Evolutionary conservation across 1,284 basidiomycete genomes (phyloP).

Genomic region (Trichosporon faecale): DNA sequence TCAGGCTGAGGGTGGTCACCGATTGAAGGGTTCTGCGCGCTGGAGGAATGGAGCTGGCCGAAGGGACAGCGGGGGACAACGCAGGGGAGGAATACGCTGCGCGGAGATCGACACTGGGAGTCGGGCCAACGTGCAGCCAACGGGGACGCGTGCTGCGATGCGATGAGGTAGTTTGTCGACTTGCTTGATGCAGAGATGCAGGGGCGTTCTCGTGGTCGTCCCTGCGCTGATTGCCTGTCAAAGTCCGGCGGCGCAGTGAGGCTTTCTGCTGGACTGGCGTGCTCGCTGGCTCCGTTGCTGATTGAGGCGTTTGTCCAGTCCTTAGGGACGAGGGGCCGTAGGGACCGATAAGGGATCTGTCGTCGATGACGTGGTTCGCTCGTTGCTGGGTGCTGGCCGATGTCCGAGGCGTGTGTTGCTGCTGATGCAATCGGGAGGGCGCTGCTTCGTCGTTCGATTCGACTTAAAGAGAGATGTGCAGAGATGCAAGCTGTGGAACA

Average conservation of each 20-base stretch:
- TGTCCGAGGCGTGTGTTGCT: neutral
- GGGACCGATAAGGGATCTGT: neutral
- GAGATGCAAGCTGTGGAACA: neutral
- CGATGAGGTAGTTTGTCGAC: neutral
- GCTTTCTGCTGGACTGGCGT: neutral
- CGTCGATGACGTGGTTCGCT: slow-evolving; percentile 5
- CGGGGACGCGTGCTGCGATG: neutral
- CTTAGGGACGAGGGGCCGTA: too few relatives aligned
- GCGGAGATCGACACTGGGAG: neutral
- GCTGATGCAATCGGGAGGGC: neutral
- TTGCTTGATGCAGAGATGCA: neutral
- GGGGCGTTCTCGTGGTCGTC: neutral
- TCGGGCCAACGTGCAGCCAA: neutral
- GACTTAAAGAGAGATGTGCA: neutral
- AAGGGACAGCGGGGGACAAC: neutral
- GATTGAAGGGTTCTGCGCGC: neutral
- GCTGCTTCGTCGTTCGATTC: neutral
- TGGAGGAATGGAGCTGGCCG: neutral
- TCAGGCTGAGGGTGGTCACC: neutral
- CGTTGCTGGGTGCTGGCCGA: neutral
- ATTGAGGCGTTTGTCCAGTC: neutral
- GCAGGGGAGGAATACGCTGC: neutral
- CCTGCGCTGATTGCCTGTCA: neutral
- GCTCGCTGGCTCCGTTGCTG: neutral
- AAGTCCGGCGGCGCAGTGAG: neutral